Conservation (phyloP, 202 grass and related monocot species). For the Cymbopogon flexuosus region DNA sequence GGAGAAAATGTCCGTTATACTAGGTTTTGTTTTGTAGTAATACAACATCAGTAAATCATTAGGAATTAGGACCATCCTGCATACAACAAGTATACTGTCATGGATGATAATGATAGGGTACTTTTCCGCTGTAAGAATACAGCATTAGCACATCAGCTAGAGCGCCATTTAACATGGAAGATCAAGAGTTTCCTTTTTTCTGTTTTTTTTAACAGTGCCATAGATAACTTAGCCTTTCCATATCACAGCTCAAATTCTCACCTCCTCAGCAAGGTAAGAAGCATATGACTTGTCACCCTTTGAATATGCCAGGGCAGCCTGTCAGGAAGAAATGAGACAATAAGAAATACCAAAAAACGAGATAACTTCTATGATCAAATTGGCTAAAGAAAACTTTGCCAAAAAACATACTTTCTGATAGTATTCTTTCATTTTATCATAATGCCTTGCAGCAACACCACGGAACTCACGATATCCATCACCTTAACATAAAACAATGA, state of each 20-base stretch:
- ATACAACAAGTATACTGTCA: background rate
- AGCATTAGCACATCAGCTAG: conserved; percentile 9
- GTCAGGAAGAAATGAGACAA: conserved; percentile 20
- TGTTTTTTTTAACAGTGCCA: conserved; percentile 7
- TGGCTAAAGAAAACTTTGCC: background rate
- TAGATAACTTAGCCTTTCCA: background rate
- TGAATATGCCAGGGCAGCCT: conserved; percentile 80
- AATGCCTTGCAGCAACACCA: conserved; percentile 49
- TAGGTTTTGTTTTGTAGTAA: background rate
- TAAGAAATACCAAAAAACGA: conserved; percentile 18
- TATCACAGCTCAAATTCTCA: background rate
- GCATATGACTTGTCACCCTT: conserved; percentile 80
- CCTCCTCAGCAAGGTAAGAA: conserved; percentile 74
- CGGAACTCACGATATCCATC: conserved; percentile 60
- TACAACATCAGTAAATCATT: conserved; percentile 8
- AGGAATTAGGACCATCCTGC: background rate
- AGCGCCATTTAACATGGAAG: conserved; percentile 2
- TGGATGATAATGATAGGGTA: background rate
- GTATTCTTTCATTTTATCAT: conserved; percentile 66
- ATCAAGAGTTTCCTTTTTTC: background rate
- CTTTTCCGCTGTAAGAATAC: background rate
- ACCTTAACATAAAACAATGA: conserved; percentile 44
- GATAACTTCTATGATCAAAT: background rate
- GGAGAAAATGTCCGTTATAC: background rate
- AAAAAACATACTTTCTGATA: conserved; percentile 71